These are phyloP conservation scores for Sporobolomyces pararoseus DNA, from an alignment of 768 basidiomycete genomes.

Conservation along the genomic window DNA sequence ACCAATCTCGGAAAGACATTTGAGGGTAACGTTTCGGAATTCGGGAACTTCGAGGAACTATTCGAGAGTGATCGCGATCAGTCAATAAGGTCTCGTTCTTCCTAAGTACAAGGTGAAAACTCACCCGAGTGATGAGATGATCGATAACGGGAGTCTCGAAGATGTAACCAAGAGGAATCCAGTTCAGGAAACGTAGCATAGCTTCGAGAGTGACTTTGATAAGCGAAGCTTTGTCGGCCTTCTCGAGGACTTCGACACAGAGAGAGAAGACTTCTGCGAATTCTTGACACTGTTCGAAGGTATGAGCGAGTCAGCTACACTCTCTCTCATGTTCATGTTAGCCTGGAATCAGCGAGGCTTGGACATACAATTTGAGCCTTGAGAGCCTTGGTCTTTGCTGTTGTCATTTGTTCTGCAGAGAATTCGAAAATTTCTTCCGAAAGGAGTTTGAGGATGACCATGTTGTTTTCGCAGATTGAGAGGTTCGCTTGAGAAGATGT, in stretches of 20 bases:
- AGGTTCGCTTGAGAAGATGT: constrained; percentile 95
- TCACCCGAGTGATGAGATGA: constrained; percentile 77
- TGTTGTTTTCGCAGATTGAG: constrained; percentile 98
- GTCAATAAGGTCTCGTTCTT: too few relatives aligned
- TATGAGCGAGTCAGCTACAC: neutral
- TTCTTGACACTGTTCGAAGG: constrained; percentile 41
- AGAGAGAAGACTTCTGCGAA: constrained; percentile 90
- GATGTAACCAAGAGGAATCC: constrained; percentile 98
- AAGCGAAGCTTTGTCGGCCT: constrained; percentile 90
- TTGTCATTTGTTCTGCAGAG: constrained; percentile 97
- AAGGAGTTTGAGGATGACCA: constrained; percentile 94
- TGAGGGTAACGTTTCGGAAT: constrained; percentile 93
- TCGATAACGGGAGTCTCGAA: constrained; percentile 98
- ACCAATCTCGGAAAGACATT: constrained; percentile 94
- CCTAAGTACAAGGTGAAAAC: constrained; percentile 24
- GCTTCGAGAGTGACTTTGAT: constrained; percentile 95
- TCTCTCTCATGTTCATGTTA: too few relatives aligned
- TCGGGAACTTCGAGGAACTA: constrained; percentile 96
- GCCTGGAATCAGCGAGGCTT: too few relatives aligned
- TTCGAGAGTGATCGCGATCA: neutral
- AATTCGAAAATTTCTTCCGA: constrained; percentile 99
- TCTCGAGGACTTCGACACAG: constrained; percentile 91
- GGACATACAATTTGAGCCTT: constrained; percentile 97
- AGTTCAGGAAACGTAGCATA: constrained; percentile 89
- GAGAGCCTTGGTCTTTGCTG: constrained; percentile 91